Conservation (phyloP, 768 basidiomycete species). For the Cubamyces lactineus region DNA sequence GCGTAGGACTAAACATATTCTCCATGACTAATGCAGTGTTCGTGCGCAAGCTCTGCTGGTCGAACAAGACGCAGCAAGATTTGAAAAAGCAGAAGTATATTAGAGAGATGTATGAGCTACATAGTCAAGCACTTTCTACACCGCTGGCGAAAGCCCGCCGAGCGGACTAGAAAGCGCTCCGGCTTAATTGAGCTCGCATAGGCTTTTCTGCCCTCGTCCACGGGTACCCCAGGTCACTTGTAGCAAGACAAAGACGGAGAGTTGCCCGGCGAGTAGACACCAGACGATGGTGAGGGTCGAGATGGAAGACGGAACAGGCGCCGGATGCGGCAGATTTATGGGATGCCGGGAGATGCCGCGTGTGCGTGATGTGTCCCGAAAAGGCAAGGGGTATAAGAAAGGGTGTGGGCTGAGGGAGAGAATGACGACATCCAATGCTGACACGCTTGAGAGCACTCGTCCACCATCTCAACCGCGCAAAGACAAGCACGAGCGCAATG, state of each 20-base stretch:
- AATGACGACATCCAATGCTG: conserved; percentile 32
- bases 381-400: conserved; percentile 14
- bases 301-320: conserved; percentile 19
- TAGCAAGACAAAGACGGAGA: conserved; percentile 45
- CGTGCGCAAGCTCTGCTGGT: no score
- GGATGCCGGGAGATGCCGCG: conserved; percentile 14
- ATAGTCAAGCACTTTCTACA: conserved; percentile 75
- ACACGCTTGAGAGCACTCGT: conserved; percentile 43
- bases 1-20: no score
- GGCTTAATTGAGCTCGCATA: conserved; percentile 75
- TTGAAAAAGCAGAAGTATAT: neutral
- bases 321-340: neutral
- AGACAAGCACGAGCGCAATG: conserved; percentile 17
- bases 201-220: conserved; percentile 47
- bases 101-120: conserved; percentile 56
- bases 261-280: conserved; percentile 50
- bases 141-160: conserved; percentile 41
- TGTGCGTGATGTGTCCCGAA: neutral
- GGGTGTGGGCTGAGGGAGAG: neutral
- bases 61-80: no score
- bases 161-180: conserved; percentile 59
- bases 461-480: conserved; percentile 44
- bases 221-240: conserved; percentile 56
- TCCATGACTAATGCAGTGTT: no score
- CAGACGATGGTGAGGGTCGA: conserved; percentile 46